Evolutionary conservation across 306 rosid genomes (phyloP).

Genomic region (Hippophae rhamnoides): DNA sequence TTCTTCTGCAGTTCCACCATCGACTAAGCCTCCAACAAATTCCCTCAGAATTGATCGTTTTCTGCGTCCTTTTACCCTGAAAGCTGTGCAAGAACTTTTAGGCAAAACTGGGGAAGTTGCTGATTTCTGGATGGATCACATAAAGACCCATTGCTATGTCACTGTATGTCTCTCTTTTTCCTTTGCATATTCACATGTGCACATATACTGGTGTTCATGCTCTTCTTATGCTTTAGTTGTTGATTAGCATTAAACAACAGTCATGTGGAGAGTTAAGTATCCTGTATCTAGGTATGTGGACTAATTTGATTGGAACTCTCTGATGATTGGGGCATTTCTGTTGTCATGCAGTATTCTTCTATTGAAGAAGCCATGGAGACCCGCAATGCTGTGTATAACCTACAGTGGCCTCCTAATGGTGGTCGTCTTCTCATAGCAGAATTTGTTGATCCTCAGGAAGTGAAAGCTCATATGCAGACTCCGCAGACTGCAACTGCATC

Average conservation of each 20-base stretch:
- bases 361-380: slow-evolving; percentile 79
- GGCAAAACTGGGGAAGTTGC: slow-evolving; percentile 70
- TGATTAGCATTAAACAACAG: not conserved
- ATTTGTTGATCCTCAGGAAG: slow-evolving; percentile 83
- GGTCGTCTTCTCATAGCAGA: slow-evolving; percentile 81
- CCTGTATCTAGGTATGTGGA: not conserved
- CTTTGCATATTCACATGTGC: not conserved
- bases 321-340: slow-evolving; percentile 7
- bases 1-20: slow-evolving; percentile 68
- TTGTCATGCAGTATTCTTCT: slow-evolving; percentile 57
- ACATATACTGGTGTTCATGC: not conserved
- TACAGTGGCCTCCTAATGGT: slow-evolving; percentile 97
- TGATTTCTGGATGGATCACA: slow-evolving; percentile 98
- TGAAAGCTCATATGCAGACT: slow-evolving; percentile 33
- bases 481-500: slow-evolving; percentile 33
- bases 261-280: not conserved
- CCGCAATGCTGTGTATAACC: slow-evolving; percentile 77
- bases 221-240: too few species aligned
- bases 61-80: slow-evolving; percentile 92
- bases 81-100: slow-evolving; percentile 91
- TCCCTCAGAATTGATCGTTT: slow-evolving; percentile 79
- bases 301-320: not conserved
- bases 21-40: slow-evolving; percentile 63
- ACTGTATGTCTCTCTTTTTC: slow-evolving; percentile 49
- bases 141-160: slow-evolving; percentile 96